Evolutionary conservation across 768 basidiomycete species (phyloP).

Genomic region (Xanthoconium stramineum): DNA sequence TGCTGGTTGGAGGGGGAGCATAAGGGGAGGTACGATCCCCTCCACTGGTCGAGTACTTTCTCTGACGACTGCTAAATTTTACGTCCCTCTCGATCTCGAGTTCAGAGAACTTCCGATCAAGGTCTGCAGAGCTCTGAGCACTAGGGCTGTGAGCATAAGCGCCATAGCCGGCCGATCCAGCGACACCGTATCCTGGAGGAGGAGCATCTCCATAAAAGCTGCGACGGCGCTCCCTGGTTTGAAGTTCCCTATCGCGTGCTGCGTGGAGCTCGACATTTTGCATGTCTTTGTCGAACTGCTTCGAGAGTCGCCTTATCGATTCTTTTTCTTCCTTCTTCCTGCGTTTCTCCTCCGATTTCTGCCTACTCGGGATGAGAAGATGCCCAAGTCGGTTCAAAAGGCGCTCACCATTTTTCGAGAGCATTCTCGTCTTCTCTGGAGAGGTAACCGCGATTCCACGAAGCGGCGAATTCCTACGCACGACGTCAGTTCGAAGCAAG

Average conservation of each 20-base stretch:
- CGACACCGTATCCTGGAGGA: conserved; percentile 26
- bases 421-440: conserved; percentile 39
- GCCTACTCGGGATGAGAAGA: conserved; percentile 36
- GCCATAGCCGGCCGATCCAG: conserved; percentile 23
- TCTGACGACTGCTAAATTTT: conserved; percentile 35
- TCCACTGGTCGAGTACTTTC: conserved; percentile 45
- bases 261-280: conserved; percentile 53
- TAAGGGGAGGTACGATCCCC: conserved; percentile 28
- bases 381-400: not conserved
- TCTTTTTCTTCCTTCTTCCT: conserved; percentile 52
- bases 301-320: conserved; percentile 37
- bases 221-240: conserved; percentile 48
- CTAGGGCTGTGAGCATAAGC: conserved; percentile 27
- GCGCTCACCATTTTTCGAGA: conserved; percentile 45
- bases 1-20: conserved; percentile 5
- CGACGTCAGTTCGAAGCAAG: conserved; percentile 1
- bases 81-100: conserved; percentile 33
- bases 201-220: conserved; percentile 45
- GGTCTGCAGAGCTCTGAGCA: conserved; percentile 22
- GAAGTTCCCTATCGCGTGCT: conserved; percentile 56
- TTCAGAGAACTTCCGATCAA: conserved; percentile 39
- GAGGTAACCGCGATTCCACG: conserved; percentile 47
- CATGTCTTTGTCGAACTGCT: conserved; percentile 40
- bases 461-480: conserved; percentile 54
- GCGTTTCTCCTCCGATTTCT: conserved; percentile 45